These are phyloP conservation scores for Colletotrichum lupini DNA, from an alignment of 2,329 filamentous ascomycete species.

Conservation along the genomic window DNA sequence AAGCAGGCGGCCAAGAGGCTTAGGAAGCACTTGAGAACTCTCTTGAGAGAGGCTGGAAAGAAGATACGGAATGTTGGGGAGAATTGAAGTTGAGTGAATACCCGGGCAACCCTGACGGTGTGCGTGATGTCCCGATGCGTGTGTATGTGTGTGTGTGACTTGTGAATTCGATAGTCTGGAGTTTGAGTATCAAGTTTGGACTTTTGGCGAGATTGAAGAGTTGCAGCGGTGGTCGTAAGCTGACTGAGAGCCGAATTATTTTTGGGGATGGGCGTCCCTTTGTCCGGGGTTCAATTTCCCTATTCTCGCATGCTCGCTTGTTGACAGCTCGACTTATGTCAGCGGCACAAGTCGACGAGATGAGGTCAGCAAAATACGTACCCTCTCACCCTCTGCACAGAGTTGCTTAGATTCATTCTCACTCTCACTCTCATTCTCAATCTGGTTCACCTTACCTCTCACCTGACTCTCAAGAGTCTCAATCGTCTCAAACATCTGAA, in stretches of 20 bases:
- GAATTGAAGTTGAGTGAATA: background rate
- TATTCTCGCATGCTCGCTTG: background rate
- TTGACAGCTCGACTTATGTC: background rate
- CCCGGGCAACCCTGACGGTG: background rate
- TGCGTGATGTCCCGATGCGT: background rate
- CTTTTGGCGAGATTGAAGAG: conserved; percentile 12
- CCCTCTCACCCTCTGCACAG: background rate
- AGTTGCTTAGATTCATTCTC: background rate
- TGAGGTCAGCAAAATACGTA: background rate
- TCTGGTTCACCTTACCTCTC: background rate
- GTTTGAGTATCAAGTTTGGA: background rate
- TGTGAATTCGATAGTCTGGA: background rate
- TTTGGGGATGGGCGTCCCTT: background rate
- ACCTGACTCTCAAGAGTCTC: background rate
- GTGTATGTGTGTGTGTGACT: background rate
- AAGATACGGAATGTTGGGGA: conserved; percentile 2
- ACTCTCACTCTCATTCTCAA: too few species aligned
- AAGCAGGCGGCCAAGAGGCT: conserved; percentile 12
- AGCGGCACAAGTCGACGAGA: background rate
- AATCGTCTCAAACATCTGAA: background rate
- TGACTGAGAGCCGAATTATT: conserved; percentile 4
- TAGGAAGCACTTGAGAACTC: background rate
- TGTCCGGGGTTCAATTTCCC: background rate
- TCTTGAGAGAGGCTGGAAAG: background rate
- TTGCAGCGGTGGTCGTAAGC: conserved; percentile 3